A percentile compares a stretch with the other conserved stretches of the same genome.
Conservation (phyloP, 139 green algal species). For the Astrephomene gubernaculifera region DNA sequence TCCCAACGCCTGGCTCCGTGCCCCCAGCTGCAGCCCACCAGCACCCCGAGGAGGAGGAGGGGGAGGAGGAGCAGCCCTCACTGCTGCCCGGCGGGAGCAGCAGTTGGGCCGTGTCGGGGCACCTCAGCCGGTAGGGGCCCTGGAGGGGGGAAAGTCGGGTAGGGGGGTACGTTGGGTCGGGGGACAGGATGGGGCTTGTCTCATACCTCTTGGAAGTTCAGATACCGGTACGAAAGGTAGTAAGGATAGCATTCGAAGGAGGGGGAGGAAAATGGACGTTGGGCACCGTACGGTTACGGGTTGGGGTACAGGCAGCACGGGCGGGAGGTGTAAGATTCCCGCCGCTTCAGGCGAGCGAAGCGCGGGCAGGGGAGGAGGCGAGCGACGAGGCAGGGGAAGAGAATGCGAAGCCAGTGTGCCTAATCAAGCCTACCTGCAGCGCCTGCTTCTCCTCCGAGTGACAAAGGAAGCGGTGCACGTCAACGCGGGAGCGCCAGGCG, state of each 20-base stretch:
- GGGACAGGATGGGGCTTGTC: background rate
- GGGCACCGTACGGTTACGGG: too few relatives aligned
- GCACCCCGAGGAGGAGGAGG: background rate
- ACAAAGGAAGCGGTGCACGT: constrained; percentile 41
- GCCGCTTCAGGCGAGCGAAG: too few relatives aligned
- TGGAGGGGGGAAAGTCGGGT: background rate
- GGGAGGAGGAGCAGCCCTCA: background rate
- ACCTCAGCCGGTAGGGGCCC: constrained; percentile 15
- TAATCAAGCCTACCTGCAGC: background rate
- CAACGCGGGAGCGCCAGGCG: constrained; percentile 7
- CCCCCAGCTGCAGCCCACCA: too few relatives aligned
- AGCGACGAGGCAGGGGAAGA: too few relatives aligned
- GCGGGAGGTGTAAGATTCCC: too few relatives aligned
- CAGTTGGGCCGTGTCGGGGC: constrained; percentile 16
- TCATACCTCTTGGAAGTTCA: background rate
- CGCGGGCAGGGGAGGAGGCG: too few relatives aligned
- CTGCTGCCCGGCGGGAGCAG: background rate
- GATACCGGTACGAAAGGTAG: too few relatives aligned
- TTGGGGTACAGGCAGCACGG: too few relatives aligned
- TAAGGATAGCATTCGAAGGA: too few relatives aligned
- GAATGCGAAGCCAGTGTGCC: background rate
- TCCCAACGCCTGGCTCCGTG: too few relatives aligned
- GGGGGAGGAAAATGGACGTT: too few relatives aligned
- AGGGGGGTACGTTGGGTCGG: background rate
- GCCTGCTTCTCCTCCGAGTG: constrained; percentile 15